These are phyloP conservation scores for Zostera marina DNA, from an alignment of 116 monocot species.

Conservation along the genomic window DNA sequence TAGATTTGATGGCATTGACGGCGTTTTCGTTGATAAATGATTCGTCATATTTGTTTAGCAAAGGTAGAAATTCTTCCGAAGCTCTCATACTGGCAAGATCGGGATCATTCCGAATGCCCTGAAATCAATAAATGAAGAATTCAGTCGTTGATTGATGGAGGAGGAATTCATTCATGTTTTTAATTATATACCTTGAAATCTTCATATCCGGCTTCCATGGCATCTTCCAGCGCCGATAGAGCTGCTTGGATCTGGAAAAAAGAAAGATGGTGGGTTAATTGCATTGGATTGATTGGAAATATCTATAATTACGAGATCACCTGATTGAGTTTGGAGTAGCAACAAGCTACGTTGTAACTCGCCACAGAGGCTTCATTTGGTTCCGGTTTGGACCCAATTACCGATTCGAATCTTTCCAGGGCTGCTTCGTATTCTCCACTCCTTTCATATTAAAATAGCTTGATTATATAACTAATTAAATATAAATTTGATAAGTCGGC, in stretches of 20 bases:
- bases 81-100: constrained; percentile 58
- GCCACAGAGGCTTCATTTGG: constrained; percentile 68
- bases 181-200: constrained; percentile 51
- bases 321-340: constrained; percentile 92
- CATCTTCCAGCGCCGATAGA: constrained; percentile 79
- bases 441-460: constrained; percentile 28
- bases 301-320: constrained; percentile 13
- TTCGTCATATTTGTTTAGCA: constrained; percentile 79
- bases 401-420: constrained; percentile 83
- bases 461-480: no score
- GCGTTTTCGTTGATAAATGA: constrained; percentile 93
- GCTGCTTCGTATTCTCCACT: constrained; percentile 65
- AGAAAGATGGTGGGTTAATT: no score
- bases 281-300: no score
- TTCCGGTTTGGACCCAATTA: constrained; percentile 76
- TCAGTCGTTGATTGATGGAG: background rate
- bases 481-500: no score
- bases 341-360: constrained; percentile 92
- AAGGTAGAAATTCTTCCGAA: constrained; percentile 49
- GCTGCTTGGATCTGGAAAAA: constrained; percentile 73
- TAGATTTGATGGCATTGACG: constrained; percentile 80
- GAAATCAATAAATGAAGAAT: constrained; percentile 2
- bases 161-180: background rate
- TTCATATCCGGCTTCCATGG: constrained; percentile 71
- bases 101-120: constrained; percentile 70